Conservation (phyloP, 768 basidiomycete species). For the Phaffia tasmanica region DNA sequence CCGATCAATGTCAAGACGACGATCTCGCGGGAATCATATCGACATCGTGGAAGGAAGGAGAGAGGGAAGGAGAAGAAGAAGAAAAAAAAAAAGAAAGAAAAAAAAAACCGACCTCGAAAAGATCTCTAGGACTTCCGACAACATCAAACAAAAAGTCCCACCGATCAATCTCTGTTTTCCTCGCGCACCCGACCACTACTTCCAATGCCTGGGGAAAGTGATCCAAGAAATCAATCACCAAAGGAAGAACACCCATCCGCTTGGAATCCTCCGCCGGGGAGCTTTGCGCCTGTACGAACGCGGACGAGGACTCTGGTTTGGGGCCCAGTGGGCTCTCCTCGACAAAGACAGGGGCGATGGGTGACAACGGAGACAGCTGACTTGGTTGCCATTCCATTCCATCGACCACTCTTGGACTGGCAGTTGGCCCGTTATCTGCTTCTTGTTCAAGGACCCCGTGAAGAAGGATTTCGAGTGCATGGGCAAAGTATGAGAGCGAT, state of each 20-base stretch:
- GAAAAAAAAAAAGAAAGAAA: background rate
- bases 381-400: slow-evolving; percentile 20
- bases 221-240: slow-evolving; percentile 80
- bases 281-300: no score
- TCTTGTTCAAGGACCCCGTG: slow-evolving; percentile 89
- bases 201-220: slow-evolving; percentile 84
- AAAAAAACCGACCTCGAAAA: slow-evolving; percentile 66
- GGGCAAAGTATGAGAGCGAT: slow-evolving; percentile 79
- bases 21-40: no score
- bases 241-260: slow-evolving; percentile 44
- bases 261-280: background rate
- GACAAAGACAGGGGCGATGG: slow-evolving; percentile 6
- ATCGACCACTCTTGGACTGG: slow-evolving; percentile 5
- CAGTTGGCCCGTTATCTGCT: slow-evolving; percentile 33
- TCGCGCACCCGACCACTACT: slow-evolving; percentile 87
- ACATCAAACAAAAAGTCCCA: slow-evolving; percentile 82
- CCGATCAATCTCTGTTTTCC: slow-evolving; percentile 85
- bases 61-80: background rate
- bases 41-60: background rate
- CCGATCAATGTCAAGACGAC: no score
- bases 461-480: slow-evolving; percentile 85
- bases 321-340: background rate
- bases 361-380: slow-evolving; percentile 18
- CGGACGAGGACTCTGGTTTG: no score
- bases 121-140: slow-evolving; percentile 75